Base-by-base conservation (phyloP, 1,284 basidiomycete genomes). In the Coniophora puteana region DNA sequence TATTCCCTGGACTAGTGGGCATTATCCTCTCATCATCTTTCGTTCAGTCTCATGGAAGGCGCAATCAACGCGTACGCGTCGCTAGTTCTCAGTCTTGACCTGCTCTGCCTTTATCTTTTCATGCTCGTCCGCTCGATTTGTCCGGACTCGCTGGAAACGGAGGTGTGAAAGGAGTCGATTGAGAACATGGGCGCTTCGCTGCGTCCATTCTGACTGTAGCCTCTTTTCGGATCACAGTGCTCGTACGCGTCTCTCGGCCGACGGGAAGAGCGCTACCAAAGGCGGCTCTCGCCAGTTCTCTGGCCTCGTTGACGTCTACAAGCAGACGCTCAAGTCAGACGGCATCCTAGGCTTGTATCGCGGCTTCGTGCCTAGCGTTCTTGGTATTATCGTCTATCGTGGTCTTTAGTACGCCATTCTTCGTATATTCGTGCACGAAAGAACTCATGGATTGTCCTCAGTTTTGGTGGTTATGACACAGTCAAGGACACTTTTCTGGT, bases 311-410 rank as follows among this genome's bases (percentile, higher is more conserved):
- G 71, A 78, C 43, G 68, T 68, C 28, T 70, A 70, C 52, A 71
- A 63, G 59, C 69, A 80, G 65, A 80, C 77, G 40, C 61, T 78
- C 48, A 68, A 66, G 40, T 56, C 70, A 26, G 74, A 77, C 49
- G 74, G 75, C 46, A 58, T 76, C 40, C 52, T 59, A 30, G 74
- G 74, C 49, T 58, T 82, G 37, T 82, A 82, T 63, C 67, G 79
- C 53, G 80, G 80, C 46, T 81, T 82, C 56, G 65, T 77, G 46
- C 78, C 79, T 39, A 81, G 72, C 47, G 68, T 81, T 21, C 67
- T 77, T 48, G 80, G 80, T 46, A 78, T 81, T 58, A 63, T 75
- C 46, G 74, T 80, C 52, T 81, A 82, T 61, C 70, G 78, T 48
- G 79, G 77, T 53, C 61, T 80, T 43, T 78, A 77, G 63, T 67